Evolutionary conservation across 2,329 filamentous ascomycete genomes (phyloP), one percentile per base, ranked within the genome.

Genomic region (Chaetomiaceae sp.): DNA sequence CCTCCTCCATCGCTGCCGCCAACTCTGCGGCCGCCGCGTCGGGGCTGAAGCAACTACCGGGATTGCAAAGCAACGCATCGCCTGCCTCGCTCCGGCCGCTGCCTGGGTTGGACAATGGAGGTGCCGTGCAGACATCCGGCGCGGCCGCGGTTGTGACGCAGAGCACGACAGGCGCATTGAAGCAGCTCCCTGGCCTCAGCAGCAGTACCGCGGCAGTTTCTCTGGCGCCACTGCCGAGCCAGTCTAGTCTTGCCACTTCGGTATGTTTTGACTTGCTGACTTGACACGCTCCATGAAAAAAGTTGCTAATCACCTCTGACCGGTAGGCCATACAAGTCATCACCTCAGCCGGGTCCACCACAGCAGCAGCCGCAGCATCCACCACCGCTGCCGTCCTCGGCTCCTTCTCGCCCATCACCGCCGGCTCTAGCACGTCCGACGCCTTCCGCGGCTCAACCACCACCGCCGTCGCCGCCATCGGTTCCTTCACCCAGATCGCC

Each of bases 1-100:
- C 52, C n/a, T 48, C 52, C 15, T 35, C 49, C 19, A 45, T 44
- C 3, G 52, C 52, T 7, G 47, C 47, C 5, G 52, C 52, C 26
- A 54, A 54, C 39, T 20, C 35, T 2, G 47, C 42, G 2, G 53
- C 49, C 10, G 49, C 51, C 18, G 48, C 42, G 20, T 36, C 41
- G 9, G 52, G 50, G 10, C 32, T 57, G 26, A 51, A 22, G 29
- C 51, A 42, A 24, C 54, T 48, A 3, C 55, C 56, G 6, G 55
- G 55, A 6, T 26, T 54, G 41, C 52, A 55, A 32, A 45, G 7
- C 11, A 26, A 35, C 20, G 52, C 6, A 27, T 32, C 37, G 22
- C 34, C 41, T 9, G 46, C 11, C 6, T 43, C 45, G 9, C 49
- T 58, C 20, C 50, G 33, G 20, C 53, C 56, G 4, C 20, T 57